These are phyloP conservation scores for Phialocephala sp. DNA, from an alignment of 2,329 filamentous ascomycete species.

Conservation along the genomic window DNA sequence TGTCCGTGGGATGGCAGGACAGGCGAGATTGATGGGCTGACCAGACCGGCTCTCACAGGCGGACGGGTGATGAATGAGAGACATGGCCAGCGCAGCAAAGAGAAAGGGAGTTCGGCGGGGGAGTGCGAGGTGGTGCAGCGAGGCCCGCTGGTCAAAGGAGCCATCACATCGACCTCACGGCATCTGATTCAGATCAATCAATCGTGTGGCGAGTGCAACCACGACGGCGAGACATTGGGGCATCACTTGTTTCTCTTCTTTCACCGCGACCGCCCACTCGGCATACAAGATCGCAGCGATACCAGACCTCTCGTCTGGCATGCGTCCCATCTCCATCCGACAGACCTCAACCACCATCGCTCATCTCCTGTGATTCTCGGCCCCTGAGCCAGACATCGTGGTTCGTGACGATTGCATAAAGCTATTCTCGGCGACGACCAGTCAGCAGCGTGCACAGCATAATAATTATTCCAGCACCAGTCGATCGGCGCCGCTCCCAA, in stretches of 20 bases:
- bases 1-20: slow-evolving; percentile 9
- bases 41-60: neutral
- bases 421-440: neutral
- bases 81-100: slow-evolving; percentile 6
- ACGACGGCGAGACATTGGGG: neutral
- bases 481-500: neutral
- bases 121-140: neutral
- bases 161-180: neutral
- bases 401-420: neutral
- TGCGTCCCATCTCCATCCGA: neutral
- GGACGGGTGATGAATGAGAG: slow-evolving; percentile 7
- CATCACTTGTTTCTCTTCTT: no score
- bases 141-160: neutral
- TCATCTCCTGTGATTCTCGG: neutral
- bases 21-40: slow-evolving; percentile 7
- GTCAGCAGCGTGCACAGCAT: slow-evolving; percentile 1
- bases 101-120: neutral
- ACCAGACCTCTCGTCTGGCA: neutral
- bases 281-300: neutral
- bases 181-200: slow-evolving; percentile 1
- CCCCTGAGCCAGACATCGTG: neutral
- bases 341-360: neutral
- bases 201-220: neutral
- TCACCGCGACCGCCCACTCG: neutral
- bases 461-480: slow-evolving; percentile 4